phyloP scores from a whole-genome alignment of 495 filamentous ascomycete species.

The Evernia prunastri region DNA sequence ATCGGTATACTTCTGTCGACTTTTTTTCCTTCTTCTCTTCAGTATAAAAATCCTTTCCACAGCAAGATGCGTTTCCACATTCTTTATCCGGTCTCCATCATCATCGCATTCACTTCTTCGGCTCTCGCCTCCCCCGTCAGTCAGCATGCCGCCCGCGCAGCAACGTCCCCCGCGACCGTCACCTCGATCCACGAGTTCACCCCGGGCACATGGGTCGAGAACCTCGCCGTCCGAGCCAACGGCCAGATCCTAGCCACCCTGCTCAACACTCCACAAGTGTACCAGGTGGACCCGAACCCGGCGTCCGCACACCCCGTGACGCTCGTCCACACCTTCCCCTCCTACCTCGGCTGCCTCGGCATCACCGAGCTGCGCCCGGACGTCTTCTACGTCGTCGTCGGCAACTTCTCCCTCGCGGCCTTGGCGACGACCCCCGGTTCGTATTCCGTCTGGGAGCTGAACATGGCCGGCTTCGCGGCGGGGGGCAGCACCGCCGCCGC shows the following conservation, averaged over 20 bases:
- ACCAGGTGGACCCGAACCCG: constrained; percentile 18
- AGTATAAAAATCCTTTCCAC: neutral
- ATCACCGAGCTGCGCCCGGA: constrained; percentile 9
- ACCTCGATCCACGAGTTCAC: constrained; percentile 29
- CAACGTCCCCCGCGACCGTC: neutral
- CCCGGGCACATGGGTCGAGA: constrained; percentile 37
- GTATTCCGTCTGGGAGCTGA: constrained; percentile 7
- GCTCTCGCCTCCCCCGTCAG: neutral
- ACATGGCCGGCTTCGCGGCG: constrained; percentile 1
- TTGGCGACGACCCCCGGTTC: neutral
- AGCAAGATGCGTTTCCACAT: neutral
- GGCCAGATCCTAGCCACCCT: constrained; percentile 41
- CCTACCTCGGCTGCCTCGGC: neutral
- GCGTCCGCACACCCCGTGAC: neutral
- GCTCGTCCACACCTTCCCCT: constrained; percentile 12
- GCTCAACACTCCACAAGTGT: constrained; percentile 29
- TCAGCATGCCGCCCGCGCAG: neutral
- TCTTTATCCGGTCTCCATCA: neutral
- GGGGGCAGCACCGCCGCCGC: neutral
- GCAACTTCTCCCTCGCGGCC: constrained; percentile 3
- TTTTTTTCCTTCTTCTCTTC: neutral
- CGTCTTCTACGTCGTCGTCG: constrained; percentile 18
- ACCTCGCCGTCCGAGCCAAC: constrained; percentile 43
- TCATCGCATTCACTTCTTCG: neutral
- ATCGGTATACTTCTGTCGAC: neutral